Conservation (phyloP, 495 filamentous ascomycete species). For the Penicillium chermesinum region DNA sequence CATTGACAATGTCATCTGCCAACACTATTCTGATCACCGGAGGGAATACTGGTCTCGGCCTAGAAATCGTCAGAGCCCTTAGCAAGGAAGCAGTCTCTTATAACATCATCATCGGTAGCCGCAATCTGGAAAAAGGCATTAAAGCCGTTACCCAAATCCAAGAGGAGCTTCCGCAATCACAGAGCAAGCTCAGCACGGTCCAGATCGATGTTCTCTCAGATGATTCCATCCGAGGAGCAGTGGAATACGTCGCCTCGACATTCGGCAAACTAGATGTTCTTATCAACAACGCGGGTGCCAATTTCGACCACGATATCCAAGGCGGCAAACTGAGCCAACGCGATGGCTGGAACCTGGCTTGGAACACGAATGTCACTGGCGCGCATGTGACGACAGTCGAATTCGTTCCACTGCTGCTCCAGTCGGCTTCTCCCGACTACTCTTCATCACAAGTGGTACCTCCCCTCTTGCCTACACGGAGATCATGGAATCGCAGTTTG, state of each 20-base stretch:
- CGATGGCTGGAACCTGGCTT: conserved; percentile 46
- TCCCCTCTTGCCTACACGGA: conserved; percentile 40
- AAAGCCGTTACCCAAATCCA: conserved; percentile 31
- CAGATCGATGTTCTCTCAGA: conserved; percentile 50
- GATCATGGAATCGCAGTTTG: conserved; percentile 2
- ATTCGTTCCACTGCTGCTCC: conserved; percentile 42
- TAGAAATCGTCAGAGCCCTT: conserved; percentile 43
- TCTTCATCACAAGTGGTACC: conserved; percentile 48
- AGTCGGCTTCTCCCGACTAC: conserved; percentile 36
- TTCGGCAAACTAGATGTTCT: conserved; percentile 47
- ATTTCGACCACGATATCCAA: conserved; percentile 31
- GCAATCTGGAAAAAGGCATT: conserved; percentile 40
- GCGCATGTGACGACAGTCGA: conserved; percentile 45
- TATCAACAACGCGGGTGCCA: conserved; percentile 48
- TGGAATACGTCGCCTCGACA: conserved; percentile 24
- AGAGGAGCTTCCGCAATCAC: conserved; percentile 30
- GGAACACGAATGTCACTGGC: conserved; percentile 52
- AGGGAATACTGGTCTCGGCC: conserved; percentile 48
- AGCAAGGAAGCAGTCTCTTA: conserved; percentile 36
- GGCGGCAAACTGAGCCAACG: conserved; percentile 29
- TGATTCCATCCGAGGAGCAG: conserved; percentile 43
- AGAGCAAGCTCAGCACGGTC: conserved; percentile 30
- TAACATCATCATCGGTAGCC: conserved; percentile 44
- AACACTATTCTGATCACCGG: conserved; percentile 21
- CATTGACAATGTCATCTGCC: not conserved